Base-by-base conservation (phyloP, 1,284 basidiomycete genomes). In the Melampsora americana region DNA sequence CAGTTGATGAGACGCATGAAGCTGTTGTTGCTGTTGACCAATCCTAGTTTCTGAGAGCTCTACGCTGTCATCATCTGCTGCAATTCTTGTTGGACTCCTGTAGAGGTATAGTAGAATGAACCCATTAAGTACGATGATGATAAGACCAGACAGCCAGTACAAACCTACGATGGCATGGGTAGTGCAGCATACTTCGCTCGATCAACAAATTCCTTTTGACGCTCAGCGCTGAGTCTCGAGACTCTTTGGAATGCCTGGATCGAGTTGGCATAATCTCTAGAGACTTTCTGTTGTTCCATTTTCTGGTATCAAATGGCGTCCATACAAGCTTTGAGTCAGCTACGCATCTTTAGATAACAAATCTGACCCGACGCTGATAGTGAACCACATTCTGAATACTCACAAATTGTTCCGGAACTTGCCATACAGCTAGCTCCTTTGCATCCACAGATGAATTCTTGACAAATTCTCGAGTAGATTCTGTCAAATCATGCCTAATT, bases 401-500 rank as follows among this genome's bases (percentile, higher is more conserved):
- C 18, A 74, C 72, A 60, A 35, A 61, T 26, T 50, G 56, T 35
- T 74, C 65, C 20, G 72, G 32, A 3, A 67, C 72, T 65, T 74
- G 46, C 72, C 72, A 66, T 56, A 50, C 28, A n/a, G 72, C 72
- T 46, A 74, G 56, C 35, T 74, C 20, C 88, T 96, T 97, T 82
- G 98, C 84, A 81, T 97, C 94, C 64, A 92, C 91, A 0, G 93
- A 93, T 5, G 92, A 91, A 77, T 93, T 90, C 85, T 97, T 98
- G 50, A 93, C 90, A 88, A 98, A 93, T 12, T 90, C 90, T 65
- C 95, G 88, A 56, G 95, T 98, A 44, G 92, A 89, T 81, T 98
- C 95, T 1, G 92, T 95, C 77, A 98, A 85, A 84, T 97, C 93
- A 78, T 86, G 84, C 48, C 86, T 86, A 78, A 5, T 16, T 18